A percentile compares a stretch with the other conserved stretches of the same genome.
Conservation (phyloP, 805 yeast genomes). For the Blastobotrys parvus region DNA sequence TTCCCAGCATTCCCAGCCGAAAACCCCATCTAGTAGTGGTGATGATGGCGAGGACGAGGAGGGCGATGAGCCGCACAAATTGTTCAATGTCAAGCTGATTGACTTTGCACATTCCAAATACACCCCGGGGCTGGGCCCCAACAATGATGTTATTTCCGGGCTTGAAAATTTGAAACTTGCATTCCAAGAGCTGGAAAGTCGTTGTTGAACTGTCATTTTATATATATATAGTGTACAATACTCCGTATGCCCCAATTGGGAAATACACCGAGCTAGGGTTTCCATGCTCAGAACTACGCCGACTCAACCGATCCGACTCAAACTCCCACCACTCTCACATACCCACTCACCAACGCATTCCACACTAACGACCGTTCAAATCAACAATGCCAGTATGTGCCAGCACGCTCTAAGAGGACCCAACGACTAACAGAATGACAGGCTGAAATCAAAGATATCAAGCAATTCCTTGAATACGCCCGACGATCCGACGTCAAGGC, state of each 20-base stretch:
- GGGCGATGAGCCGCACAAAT: conserved; percentile 23
- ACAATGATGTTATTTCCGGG: conserved; percentile 64
- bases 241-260: not conserved
- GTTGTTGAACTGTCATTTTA: not conserved
- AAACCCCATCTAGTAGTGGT: conserved; percentile 25
- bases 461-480: conserved; percentile 89
- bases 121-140: conserved; percentile 57
- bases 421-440: not conserved
- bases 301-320: not conserved
- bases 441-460: conserved; percentile 91
- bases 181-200: conserved; percentile 7
- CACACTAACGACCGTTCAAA: not conserved
- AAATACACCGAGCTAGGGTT: not conserved
- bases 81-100: conserved; percentile 60
- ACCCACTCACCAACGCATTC: not conserved
- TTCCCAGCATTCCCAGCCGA: conserved; percentile 23
- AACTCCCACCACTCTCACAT: not conserved
- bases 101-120: conserved; percentile 86
- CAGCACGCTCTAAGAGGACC: not conserved
- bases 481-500: conserved; percentile 80
- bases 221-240: not conserved
- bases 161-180: conserved; percentile 48
- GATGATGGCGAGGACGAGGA: conserved; percentile 16
- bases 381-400: conserved; percentile 2
- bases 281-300: not conserved